These are phyloP conservation scores for Comarum palustre DNA, from an alignment of 306 rosid genomes.

Conservation along the genomic window DNA sequence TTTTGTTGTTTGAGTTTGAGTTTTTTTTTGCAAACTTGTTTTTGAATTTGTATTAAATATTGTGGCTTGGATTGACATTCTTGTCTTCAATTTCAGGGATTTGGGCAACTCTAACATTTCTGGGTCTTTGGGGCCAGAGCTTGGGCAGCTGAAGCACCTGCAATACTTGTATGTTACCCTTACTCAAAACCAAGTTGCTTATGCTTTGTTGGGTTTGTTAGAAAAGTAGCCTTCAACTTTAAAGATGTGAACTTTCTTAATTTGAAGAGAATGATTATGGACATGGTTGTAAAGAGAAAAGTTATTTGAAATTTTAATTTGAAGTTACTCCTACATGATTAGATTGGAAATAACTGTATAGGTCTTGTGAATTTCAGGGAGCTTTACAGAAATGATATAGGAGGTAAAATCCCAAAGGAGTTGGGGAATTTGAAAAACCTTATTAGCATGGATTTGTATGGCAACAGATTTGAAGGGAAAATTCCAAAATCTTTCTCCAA, in stretches of 20 bases:
- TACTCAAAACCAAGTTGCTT: background rate
- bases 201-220: background rate
- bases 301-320: background rate
- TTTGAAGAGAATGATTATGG: background rate
- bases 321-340: background rate
- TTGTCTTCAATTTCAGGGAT: slow-evolving; percentile 63
- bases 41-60: background rate
- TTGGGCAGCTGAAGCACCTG: slow-evolving; percentile 71
- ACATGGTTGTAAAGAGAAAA: background rate
- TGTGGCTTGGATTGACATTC: background rate
- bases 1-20: background rate
- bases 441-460: slow-evolving; percentile 86
- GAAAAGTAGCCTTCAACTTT: slow-evolving; percentile 5
- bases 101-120: slow-evolving; percentile 85
- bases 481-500: slow-evolving; percentile 78
- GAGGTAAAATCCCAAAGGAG: slow-evolving; percentile 72
- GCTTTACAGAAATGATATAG: slow-evolving; percentile 70
- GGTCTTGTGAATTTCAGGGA: slow-evolving; percentile 55
- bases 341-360: background rate
- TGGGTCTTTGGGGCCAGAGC: slow-evolving; percentile 84
- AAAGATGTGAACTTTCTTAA: background rate
- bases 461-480: slow-evolving; percentile 67
- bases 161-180: slow-evolving; percentile 60
- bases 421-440: slow-evolving; percentile 67
- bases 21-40: no score